Evolutionary conservation across 345 rosid species (phyloP), one percentile per base, ranked within the genome.

Genomic region (Euphorbia peplus): DNA sequence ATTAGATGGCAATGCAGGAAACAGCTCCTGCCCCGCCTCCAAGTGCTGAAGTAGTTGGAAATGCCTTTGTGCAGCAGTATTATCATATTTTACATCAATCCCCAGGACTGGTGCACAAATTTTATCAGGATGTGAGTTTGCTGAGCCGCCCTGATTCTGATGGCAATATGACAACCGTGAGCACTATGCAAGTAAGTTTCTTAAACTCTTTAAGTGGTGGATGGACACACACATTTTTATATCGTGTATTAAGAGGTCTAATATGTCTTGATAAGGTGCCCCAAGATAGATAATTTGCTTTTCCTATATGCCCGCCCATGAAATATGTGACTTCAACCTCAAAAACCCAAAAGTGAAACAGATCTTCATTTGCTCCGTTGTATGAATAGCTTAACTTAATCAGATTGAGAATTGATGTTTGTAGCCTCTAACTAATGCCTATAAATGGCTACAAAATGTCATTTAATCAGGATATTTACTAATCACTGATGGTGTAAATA

Each of bases 1-100:
- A 9, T 67, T 52, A 84, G 91, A 87, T 85, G 92, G 89, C 89
- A 64, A 74, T 70, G 67, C 86, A 81, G 81, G 87, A 83, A 77
- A 78, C 83, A 25, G 76, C 68, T 80, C 67, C 92, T 65, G 75
- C 76, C 46, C 68, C 72, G 25, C 75, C 76, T 26, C 82, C 93
- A 2, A 57, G 50, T 56, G 70, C 78, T 56, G 50, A 70, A 24
- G 60, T 69, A 41, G 83, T 86, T 60, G 96, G 91, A 63, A 81
- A 85, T 68, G 83, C 80, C 58, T 91, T 91, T 60, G 86, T 88
- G 68, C 52, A 74, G 47, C 82, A 77, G 55, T 91, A 87, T 57
- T 91, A 89, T 65, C 60, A 57, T 66, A 62, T 83, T 55, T 83
- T 88, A 24, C 83, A 76, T 29, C 50, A 71, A 19, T 71, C 78